These are phyloP conservation scores for Penicillium cataractarum DNA, from an alignment of 495 filamentous ascomycete genomes.

Conservation along the genomic window DNA sequence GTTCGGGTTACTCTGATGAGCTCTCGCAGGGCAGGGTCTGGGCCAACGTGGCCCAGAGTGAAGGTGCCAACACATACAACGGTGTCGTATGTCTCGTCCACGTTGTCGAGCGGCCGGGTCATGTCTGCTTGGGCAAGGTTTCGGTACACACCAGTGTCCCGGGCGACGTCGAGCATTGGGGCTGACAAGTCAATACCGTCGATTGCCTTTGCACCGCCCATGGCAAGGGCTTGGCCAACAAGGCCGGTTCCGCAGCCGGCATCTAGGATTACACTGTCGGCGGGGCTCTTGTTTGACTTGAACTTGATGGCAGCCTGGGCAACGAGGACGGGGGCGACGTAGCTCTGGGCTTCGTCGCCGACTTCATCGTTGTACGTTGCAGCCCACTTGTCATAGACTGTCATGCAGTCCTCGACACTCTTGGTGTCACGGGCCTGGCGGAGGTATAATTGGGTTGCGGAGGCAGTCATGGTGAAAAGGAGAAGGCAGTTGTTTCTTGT, in stretches of 20 bases:
- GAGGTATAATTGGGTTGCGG: conserved; percentile 29
- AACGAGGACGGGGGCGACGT: conserved; percentile 43
- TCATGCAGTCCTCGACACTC: conserved; percentile 35
- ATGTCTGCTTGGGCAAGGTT: conserved; percentile 42
- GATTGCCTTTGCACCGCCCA: conserved; percentile 33
- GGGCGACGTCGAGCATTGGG: conserved; percentile 47
- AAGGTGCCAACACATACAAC: conserved; percentile 52
- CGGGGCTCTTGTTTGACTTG: conserved; percentile 20
- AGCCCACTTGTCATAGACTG: conserved; percentile 52
- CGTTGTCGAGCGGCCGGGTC: conserved; percentile 33
- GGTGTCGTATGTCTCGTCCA: conserved; percentile 43
- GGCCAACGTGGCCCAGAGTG: conserved; percentile 51
- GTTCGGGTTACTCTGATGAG: conserved; percentile 43
- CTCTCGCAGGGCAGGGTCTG: conserved; percentile 44
- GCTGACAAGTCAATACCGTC: conserved; percentile 49
- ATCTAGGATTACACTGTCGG: conserved; percentile 41
- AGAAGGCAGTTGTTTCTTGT: not conserved
- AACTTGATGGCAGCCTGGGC: conserved; percentile 37
- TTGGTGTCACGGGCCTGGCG: conserved; percentile 31
- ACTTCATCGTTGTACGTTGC: conserved; percentile 47
- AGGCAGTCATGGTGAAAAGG: conserved; percentile 27
- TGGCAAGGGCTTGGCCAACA: conserved; percentile 43
- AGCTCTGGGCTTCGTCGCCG: conserved; percentile 40
- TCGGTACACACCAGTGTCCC: conserved; percentile 45
- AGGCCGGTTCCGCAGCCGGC: conserved; percentile 54